Conservation (phyloP, 768 basidiomycete species). For the Amanita jacksonii region DNA sequence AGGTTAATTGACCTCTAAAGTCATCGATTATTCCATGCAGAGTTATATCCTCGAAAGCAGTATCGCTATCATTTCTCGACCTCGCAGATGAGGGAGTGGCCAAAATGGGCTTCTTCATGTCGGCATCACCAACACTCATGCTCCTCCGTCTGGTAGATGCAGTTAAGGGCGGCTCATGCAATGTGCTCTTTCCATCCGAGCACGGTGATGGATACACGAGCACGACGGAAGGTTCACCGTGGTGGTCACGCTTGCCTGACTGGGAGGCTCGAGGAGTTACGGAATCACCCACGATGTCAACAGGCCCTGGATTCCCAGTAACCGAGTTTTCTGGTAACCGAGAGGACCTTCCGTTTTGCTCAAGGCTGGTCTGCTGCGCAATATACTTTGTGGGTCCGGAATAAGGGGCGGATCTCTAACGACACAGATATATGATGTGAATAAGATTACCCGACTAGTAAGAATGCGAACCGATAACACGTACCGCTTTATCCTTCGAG, state of each 20-base stretch:
- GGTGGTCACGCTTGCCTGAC: slow-evolving; percentile 29
- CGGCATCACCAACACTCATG: slow-evolving; percentile 63
- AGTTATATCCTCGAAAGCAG: slow-evolving; percentile 26
- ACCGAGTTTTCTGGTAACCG: not conserved
- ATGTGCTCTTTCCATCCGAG: slow-evolving; percentile 25
- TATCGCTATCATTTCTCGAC: not conserved
- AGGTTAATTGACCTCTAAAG: slow-evolving; percentile 63
- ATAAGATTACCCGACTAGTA: too few relatives aligned
- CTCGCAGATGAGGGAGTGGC: slow-evolving; percentile 22
- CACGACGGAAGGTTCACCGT: slow-evolving; percentile 48
- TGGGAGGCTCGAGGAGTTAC: slow-evolving; percentile 21
- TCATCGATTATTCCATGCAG: slow-evolving; percentile 60
- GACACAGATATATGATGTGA: not conserved
- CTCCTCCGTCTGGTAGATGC: slow-evolving; percentile 48
- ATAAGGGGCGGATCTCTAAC: not conserved
- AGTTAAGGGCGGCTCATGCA: slow-evolving; percentile 17
- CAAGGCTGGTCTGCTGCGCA: too few relatives aligned
- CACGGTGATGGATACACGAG: slow-evolving; percentile 40
- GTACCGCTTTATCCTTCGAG: slow-evolving; percentile 35
- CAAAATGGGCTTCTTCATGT: slow-evolving; percentile 36
- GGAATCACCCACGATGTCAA: slow-evolving; percentile 6
- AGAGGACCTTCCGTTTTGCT: not conserved
- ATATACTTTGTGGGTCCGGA: too few relatives aligned
- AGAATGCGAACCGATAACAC: not conserved
- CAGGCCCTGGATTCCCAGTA: not conserved